phyloP scores from a whole-genome alignment of 352 stramenopile genomes.

The Pythium plurisporium region DNA sequence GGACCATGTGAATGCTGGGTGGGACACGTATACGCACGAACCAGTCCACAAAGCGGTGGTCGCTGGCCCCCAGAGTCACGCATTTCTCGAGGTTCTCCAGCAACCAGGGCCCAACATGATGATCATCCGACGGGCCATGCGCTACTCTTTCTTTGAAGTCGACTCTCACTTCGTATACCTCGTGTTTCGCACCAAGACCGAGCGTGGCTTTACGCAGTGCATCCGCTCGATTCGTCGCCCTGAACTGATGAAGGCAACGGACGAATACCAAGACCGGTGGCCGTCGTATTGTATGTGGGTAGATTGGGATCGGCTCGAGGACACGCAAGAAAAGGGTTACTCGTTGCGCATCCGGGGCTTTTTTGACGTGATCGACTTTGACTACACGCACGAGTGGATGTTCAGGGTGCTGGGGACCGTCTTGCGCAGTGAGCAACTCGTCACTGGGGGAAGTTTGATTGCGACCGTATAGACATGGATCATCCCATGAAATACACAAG shows the following conservation, averaged over 20 bases:
- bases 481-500: no score
- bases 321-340: not conserved
- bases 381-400: no score
- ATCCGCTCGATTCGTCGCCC: not conserved
- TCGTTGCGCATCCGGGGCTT: not conserved
- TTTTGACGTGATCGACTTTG: no score
- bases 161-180: constrained; percentile 2
- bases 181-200: not conserved
- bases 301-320: not conserved
- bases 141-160: not conserved
- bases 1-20: not conserved
- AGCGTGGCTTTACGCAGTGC: not conserved
- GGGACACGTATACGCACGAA: not conserved
- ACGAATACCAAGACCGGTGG: not conserved
- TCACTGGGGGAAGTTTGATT: no score
- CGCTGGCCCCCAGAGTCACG: not conserved
- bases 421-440: no score
- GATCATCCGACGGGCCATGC: not conserved
- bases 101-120: not conserved
- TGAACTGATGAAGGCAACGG: not conserved
- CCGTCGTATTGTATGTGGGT: constrained; percentile 4
- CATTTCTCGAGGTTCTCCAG: not conserved
- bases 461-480: no score
- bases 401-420: no score
- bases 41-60: not conserved